A percentile compares a stretch with the other conserved stretches of the same genome.
phyloP scores from a whole-genome alignment of 2,329 filamentous ascomycete species.

The Phyllosticta ampelicida region DNA sequence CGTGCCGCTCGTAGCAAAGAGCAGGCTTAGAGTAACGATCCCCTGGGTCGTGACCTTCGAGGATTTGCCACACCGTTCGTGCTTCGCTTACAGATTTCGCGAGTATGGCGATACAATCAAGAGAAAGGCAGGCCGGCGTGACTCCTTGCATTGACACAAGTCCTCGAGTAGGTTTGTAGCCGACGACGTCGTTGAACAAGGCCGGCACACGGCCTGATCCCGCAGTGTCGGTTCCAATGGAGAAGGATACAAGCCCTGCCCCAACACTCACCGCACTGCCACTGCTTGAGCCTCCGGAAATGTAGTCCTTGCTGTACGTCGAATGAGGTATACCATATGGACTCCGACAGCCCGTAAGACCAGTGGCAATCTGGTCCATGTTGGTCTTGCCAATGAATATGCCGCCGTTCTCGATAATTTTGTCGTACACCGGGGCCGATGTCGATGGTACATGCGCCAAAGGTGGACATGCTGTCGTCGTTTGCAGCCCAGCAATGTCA shows the following conservation, averaged over 20 bases:
- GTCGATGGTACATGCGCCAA: slow-evolving; percentile 37
- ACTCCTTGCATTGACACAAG: slow-evolving; percentile 47
- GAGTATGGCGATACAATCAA: slow-evolving; percentile 49
- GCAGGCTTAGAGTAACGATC: slow-evolving; percentile 43
- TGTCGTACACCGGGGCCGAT: slow-evolving; percentile 42
- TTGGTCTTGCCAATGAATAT: slow-evolving; percentile 52
- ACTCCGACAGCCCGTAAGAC: slow-evolving; percentile 48
- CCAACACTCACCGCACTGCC: slow-evolving; percentile 46
- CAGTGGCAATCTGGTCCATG: slow-evolving; percentile 53
- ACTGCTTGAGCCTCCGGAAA: slow-evolving; percentile 47
- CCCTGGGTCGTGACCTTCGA: slow-evolving; percentile 35
- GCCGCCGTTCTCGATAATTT: slow-evolving; percentile 41
- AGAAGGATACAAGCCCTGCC: slow-evolving; percentile 43
- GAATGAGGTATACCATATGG: slow-evolving; percentile 48
- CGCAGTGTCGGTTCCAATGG: slow-evolving; percentile 47
- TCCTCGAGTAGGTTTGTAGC: slow-evolving; percentile 27
- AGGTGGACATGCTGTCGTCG: slow-evolving; percentile 42
- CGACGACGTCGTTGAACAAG: slow-evolving; percentile 14
- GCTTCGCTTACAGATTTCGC: slow-evolving; percentile 40
- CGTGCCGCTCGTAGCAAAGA: slow-evolving; percentile 23
- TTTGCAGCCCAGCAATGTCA: slow-evolving; percentile 40
- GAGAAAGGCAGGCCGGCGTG: slow-evolving; percentile 44
- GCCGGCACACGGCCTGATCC: slow-evolving; percentile 42
- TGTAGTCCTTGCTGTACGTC: slow-evolving; percentile 39
- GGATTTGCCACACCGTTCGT: slow-evolving; percentile 38